phyloP scores from a whole-genome alignment of 805 yeast genomes.

The Myxozyma udenii region DNA sequence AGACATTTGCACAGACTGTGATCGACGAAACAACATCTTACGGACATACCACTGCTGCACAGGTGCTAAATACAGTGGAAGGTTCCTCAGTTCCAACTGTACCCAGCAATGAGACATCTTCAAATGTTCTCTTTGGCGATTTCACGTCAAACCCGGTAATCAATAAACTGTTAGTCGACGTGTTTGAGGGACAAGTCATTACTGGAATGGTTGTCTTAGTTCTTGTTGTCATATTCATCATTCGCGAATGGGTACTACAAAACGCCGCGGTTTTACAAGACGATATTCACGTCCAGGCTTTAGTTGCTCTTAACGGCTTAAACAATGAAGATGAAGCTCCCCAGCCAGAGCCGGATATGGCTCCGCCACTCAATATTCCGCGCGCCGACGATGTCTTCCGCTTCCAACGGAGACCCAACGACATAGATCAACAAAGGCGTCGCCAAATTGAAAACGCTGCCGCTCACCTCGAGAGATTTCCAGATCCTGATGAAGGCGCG shows the following conservation, averaged over 20 bases:
- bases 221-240: conserved; percentile 44
- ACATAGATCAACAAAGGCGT: too few relatives aligned
- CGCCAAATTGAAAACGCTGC: too few relatives aligned
- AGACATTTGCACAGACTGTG: conserved; percentile 9
- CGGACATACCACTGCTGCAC: background rate
- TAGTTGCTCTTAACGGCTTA: background rate
- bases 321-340: background rate
- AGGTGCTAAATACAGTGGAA: background rate
- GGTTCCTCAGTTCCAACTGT: background rate
- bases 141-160: conserved; percentile 13
- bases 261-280: conserved; percentile 30
- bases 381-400: too few relatives aligned
- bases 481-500: too few relatives aligned
- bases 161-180: conserved; percentile 23
- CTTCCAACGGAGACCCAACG: too few relatives aligned
- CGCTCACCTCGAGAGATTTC: too few relatives aligned
- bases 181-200: conserved; percentile 36
- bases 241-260: conserved; percentile 40
- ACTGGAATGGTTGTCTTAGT: conserved; percentile 34
- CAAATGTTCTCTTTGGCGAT: conserved; percentile 5
- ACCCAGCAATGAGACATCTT: background rate
- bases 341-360: too few relatives aligned
- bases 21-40: background rate
- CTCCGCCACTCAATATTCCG: too few relatives aligned
- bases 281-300: background rate